Evolutionary conservation across 768 basidiomycete species (phyloP).

Genomic region (Mycena crocata): DNA sequence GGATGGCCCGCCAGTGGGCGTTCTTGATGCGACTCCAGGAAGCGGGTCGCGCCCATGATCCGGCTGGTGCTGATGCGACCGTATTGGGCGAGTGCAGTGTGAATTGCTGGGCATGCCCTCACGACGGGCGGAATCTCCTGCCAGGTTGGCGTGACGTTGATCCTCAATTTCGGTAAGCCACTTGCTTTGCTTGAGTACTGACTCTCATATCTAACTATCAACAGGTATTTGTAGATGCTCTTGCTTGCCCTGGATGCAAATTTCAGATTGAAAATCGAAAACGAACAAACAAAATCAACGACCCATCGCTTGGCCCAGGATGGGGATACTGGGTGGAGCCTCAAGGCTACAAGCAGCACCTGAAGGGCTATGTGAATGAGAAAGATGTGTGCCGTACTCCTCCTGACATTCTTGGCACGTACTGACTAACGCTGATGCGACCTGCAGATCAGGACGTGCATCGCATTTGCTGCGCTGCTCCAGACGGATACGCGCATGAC

Average conservation of each 20-base stretch:
- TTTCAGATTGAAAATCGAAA: slow-evolving; percentile 38
- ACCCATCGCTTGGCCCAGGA: slow-evolving; percentile 19
- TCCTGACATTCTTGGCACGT: background rate
- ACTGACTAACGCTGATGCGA: background rate
- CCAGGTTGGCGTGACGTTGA: slow-evolving; percentile 21
- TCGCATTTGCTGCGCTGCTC: slow-evolving; percentile 28
- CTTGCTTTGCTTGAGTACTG: too few species aligned
- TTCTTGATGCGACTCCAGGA: too few species aligned
- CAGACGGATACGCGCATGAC: slow-evolving; percentile 33
- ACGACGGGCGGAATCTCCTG: slow-evolving; percentile 33
- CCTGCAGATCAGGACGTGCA: slow-evolving; percentile 30
- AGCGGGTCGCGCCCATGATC: slow-evolving; percentile 19
- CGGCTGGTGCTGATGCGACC: slow-evolving; percentile 10
- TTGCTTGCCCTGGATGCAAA: slow-evolving; percentile 43
- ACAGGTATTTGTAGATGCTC: too few species aligned
- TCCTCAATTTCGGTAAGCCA: background rate
- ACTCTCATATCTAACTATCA: slow-evolving; percentile 26
- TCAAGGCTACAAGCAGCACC: too few species aligned
- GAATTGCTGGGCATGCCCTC: slow-evolving; percentile 38
- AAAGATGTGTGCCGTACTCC: slow-evolving; percentile 8
- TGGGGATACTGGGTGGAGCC: too few species aligned
- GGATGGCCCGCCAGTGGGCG: too few species aligned
- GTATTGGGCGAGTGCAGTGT: slow-evolving; percentile 23
- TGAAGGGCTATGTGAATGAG: too few species aligned
- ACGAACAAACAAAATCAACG: slow-evolving; percentile 12